These are phyloP conservation scores for Amanita thiersii DNA, from an alignment of 768 basidiomycete species.

Conservation along the genomic window DNA sequence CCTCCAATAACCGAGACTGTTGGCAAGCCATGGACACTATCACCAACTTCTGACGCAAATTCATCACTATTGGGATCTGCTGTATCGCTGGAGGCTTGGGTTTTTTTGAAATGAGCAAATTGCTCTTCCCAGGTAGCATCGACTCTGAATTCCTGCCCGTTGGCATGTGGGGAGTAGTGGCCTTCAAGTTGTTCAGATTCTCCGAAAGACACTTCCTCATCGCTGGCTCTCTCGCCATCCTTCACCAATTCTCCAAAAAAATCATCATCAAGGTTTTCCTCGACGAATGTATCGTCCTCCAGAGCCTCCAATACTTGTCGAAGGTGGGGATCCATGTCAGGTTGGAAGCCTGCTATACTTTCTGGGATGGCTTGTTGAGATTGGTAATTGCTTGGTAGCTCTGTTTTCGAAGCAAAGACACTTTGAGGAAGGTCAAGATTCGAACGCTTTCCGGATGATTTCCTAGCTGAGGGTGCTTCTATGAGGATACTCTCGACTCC, in stretches of 20 bases:
- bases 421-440: slow-evolving; percentile 61
- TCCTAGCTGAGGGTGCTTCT: slow-evolving; percentile 53
- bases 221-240: slow-evolving; percentile 58
- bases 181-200: slow-evolving; percentile 13
- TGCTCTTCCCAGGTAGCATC: slow-evolving; percentile 65
- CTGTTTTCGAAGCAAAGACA: slow-evolving; percentile 60
- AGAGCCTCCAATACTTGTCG: slow-evolving; percentile 89
- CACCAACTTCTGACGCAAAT: slow-evolving; percentile 60
- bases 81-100: slow-evolving; percentile 38
- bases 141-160: too few relatives aligned
- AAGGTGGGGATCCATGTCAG: slow-evolving; percentile 94
- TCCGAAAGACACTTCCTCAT: slow-evolving; percentile 40
- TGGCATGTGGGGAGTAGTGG: too few relatives aligned
- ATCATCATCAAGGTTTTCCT: slow-evolving; percentile 63
- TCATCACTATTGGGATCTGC: slow-evolving; percentile 39
- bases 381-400: slow-evolving; percentile 71
- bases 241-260: slow-evolving; percentile 69
- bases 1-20: slow-evolving; percentile 72
- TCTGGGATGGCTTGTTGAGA: slow-evolving; percentile 71
- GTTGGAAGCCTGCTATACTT: slow-evolving; percentile 83
- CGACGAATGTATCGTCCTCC: slow-evolving; percentile 93
- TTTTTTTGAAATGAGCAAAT: slow-evolving; percentile 73
- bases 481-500: slow-evolving; percentile 77
- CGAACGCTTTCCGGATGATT: slow-evolving; percentile 19
- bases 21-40: slow-evolving; percentile 75